A percentile compares a stretch with the other conserved stretches of the same genome.
These are phyloP conservation scores for Didymella arachidicola DNA, from an alignment of 2,329 filamentous ascomycete species.

Conservation along the genomic window DNA sequence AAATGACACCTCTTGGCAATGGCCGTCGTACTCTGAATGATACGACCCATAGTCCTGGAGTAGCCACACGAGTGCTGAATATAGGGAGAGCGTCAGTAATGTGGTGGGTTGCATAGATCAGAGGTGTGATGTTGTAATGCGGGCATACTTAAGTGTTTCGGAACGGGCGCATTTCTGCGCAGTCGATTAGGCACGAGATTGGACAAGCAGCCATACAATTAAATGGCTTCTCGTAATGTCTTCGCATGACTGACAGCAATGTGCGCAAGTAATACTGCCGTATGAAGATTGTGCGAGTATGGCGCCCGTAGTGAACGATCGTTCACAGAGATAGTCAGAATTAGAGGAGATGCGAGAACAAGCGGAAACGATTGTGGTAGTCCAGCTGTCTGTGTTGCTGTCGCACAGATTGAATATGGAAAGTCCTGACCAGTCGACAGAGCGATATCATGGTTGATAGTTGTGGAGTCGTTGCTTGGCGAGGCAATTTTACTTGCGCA, in stretches of 20 bases:
- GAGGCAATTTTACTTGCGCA: slow-evolving; percentile 15
- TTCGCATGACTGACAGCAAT: neutral
- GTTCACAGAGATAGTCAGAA: neutral
- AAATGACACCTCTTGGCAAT: slow-evolving; percentile 12
- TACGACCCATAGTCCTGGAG: slow-evolving; percentile 2
- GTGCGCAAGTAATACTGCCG: neutral
- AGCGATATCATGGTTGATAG: neutral
- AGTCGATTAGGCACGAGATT: neutral
- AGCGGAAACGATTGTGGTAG: neutral
- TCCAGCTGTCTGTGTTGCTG: neutral
- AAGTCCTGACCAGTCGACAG: neutral
- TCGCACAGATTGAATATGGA: neutral
- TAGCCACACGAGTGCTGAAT: neutral
- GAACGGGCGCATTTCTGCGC: slow-evolving; percentile 13
- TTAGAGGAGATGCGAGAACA: neutral
- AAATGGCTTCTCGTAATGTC: neutral
- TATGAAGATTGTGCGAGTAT: neutral
- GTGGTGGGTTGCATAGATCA: neutral
- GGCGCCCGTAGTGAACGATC: neutral
- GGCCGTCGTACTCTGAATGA: neutral
- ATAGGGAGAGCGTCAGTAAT: neutral
- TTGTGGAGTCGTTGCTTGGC: slow-evolving; percentile 7
- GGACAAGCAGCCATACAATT: neutral
- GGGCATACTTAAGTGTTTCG: neutral
- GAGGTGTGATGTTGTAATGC: neutral